These are phyloP conservation scores for Pyricularia sp. DNA, from an alignment of 2,329 filamentous ascomycete genomes.

Conservation along the genomic window DNA sequence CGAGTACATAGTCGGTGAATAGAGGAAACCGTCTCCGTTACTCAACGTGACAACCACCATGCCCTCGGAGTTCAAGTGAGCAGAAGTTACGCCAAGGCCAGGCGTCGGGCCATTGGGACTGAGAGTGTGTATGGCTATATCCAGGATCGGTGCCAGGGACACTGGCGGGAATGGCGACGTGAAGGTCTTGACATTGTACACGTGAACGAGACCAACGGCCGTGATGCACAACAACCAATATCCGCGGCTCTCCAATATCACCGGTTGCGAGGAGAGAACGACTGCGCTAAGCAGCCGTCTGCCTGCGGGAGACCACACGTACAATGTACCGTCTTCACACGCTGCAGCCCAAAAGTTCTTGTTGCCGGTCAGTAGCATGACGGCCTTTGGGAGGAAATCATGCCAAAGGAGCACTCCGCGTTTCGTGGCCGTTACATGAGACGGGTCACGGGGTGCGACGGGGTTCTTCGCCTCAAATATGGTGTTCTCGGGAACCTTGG, in stretches of 20 bases:
- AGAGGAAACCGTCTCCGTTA: slow-evolving; percentile 90
- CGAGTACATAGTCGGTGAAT: slow-evolving; percentile 73
- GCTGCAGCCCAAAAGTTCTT: slow-evolving; percentile 85
- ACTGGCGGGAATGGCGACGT: slow-evolving; percentile 82
- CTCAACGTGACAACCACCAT: slow-evolving; percentile 82
- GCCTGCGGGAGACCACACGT: slow-evolving; percentile 88
- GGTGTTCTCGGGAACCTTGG: slow-evolving; percentile 57
- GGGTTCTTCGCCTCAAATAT: slow-evolving; percentile 88
- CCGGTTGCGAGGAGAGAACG: slow-evolving; percentile 82
- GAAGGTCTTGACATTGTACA: slow-evolving; percentile 85
- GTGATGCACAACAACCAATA: slow-evolving; percentile 88
- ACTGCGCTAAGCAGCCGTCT: slow-evolving; percentile 77
- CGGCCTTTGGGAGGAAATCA: slow-evolving; percentile 78
- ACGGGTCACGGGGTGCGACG: slow-evolving; percentile 65
- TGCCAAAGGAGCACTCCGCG: slow-evolving; percentile 81
- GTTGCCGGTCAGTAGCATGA: slow-evolving; percentile 86
- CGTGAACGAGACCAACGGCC: slow-evolving; percentile 78
- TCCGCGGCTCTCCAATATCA: slow-evolving; percentile 83
- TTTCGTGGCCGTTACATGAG: slow-evolving; percentile 72
- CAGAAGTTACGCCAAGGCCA: slow-evolving; percentile 80
- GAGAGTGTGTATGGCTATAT: slow-evolving; percentile 73
- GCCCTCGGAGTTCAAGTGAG: slow-evolving; percentile 80
- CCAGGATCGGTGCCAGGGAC: slow-evolving; percentile 79
- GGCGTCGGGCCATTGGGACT: slow-evolving; percentile 65
- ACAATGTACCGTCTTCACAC: slow-evolving; percentile 84